Base-by-base conservation (phyloP, 1,284 basidiomycete genomes). In the Lentinula novae-zelandiae region DNA sequence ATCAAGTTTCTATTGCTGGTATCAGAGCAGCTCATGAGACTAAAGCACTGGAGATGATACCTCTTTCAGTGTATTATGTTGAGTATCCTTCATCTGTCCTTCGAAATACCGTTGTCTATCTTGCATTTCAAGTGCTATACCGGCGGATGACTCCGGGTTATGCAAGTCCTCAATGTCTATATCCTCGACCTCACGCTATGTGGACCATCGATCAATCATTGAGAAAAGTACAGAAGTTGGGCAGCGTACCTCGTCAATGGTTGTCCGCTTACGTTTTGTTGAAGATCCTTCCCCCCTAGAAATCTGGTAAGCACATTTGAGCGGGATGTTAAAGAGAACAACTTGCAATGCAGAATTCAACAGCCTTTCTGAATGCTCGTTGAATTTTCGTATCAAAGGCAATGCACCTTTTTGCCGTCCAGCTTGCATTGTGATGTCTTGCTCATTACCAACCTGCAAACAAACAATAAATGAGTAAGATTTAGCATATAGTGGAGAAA, bases 361-460 rank as follows among this genome's bases (percentile, higher is more conserved):
- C 13, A 98, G 76, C 65, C 94, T 81, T 67, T 96, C 92, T 0
- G 94, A 96, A 73, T 99, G 97, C 69, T 98, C 94, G 70, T 99
- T 99, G 78, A 99, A 99, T 68, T 96, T 90, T 48, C 97, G 84
- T 68, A 99, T 98, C 38, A 99, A 82, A 0, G 97, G 97, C 42
- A 99, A 74, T 17, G 92, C 90, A 22, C 88, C 89, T 54, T 89
- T 82, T 71, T 97, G 92, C 66, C 89, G 85, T 6, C 97, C 97
- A 4, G 96, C 88, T 70, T 95, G 92, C 97, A 99, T 99, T 0
- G 97, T 98, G 51, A 93, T 75, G 70, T 99, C 97, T 71, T 84
- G 87, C 63, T 88, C 83, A 66, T 95, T 96, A 4, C 93, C 92
- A 2, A 90, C 90, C 90, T 95, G 63, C 10, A 46, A 51, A 53